A percentile compares a stretch with the other conserved stretches of the same genome.
phyloP scores from a whole-genome alignment of 257 asterid genomes.

The Petunia secreta region DNA sequence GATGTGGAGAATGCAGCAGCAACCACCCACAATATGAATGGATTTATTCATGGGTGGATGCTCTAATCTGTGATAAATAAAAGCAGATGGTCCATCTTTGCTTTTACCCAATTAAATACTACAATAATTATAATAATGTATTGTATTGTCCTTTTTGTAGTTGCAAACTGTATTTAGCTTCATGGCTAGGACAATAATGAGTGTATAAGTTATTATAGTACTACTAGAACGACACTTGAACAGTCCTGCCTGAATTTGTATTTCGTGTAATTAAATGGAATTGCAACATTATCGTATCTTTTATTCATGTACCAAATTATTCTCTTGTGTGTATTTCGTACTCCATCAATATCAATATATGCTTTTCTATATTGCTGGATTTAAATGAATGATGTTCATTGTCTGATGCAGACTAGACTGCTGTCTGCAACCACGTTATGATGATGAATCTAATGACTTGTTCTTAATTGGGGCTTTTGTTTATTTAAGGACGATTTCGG shows the following conservation, averaged over 20 bases:
- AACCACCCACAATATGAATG: conserved; percentile 31
- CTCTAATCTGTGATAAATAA: conserved; percentile 16
- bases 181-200: conserved; percentile 3
- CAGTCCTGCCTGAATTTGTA: background rate
- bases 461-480: background rate
- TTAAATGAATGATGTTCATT: background rate
- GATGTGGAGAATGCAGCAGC: conserved; percentile 28
- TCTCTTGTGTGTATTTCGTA: background rate
- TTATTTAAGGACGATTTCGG: background rate
- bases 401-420: background rate
- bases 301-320: background rate
- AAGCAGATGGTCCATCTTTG: conserved; percentile 7
- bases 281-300: background rate
- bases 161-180: background rate
- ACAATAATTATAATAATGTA: background rate
- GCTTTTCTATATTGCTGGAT: background rate
- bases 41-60: conserved; percentile 40
- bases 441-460: background rate
- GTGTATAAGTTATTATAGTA: conserved; percentile 1
- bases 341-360: background rate
- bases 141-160: conserved; percentile 20
- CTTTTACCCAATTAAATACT: background rate
- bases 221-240: conserved; percentile 20
- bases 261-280: background rate
- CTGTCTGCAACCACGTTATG: no score